A percentile compares a stretch with the other conserved stretches of the same genome.
Evolutionary conservation across 2,329 filamentous ascomycete genomes (phyloP).

Genomic region (Diplodia corticola): DNA sequence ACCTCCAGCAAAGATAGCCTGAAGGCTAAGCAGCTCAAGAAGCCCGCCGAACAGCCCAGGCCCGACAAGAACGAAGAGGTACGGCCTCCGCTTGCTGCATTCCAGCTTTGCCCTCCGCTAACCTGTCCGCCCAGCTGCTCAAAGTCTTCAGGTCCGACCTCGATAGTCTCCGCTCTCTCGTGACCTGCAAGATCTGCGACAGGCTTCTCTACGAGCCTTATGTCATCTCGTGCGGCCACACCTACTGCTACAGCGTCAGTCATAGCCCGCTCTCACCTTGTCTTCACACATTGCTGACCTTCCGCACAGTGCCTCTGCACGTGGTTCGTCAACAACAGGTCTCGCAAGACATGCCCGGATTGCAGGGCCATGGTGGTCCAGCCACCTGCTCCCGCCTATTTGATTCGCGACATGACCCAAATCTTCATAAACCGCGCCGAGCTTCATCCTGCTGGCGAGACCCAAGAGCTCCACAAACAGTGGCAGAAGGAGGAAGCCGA

Average conservation of each 20-base stretch:
- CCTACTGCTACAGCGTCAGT: constrained; percentile 67
- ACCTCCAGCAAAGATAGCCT: constrained; percentile 43
- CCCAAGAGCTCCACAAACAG: constrained; percentile 59
- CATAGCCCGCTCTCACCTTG: constrained; percentile 30
- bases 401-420: constrained; percentile 65
- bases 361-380: constrained; percentile 61
- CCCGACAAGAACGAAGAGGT: constrained; percentile 41
- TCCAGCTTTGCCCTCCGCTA: constrained; percentile 26
- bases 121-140: constrained; percentile 38
- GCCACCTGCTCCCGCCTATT: constrained; percentile 64
- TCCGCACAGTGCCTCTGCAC: constrained; percentile 55
- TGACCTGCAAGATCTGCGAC: constrained; percentile 70
- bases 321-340: constrained; percentile 55
- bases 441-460: constrained; percentile 64
- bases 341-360: constrained; percentile 67
- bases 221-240: constrained; percentile 67
- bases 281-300: constrained; percentile 30
- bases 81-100: background rate
- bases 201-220: constrained; percentile 69
- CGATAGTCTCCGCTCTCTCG: constrained; percentile 59
- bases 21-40: constrained; percentile 39
- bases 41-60: constrained; percentile 35
- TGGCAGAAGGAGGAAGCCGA: constrained; percentile 61
- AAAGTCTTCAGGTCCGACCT: constrained; percentile 53
- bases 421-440: constrained; percentile 62